A percentile compares a stretch with the other conserved stretches of the same genome.
Conservation (phyloP, 345 rosid genomes). For the Aegle marmelos region DNA sequence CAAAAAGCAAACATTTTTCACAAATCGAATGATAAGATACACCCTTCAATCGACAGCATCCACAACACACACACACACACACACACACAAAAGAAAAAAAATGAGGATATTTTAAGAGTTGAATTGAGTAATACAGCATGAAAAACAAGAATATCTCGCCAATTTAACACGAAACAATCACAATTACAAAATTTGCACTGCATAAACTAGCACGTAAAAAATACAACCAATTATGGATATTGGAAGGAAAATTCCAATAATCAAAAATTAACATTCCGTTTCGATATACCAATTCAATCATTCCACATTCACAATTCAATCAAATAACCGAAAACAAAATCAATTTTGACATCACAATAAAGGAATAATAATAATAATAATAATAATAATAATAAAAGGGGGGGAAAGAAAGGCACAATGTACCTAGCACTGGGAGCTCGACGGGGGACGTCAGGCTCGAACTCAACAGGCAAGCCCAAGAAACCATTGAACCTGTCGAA, state of each 20-base stretch:
- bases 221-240: neutral
- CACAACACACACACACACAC: no score
- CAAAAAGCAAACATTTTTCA: neutral
- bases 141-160: neutral
- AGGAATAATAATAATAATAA: no score
- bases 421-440: conserved; percentile 93
- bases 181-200: neutral
- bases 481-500: conserved; percentile 94
- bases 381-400: neutral
- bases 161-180: neutral
- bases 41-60: neutral
- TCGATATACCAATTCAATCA: neutral
- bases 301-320: neutral
- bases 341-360: no score
- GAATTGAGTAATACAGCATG: neutral
- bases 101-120: neutral
- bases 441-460: conserved; percentile 82
- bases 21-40: neutral
- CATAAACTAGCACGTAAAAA: neutral
- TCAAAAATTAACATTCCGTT: neutral
- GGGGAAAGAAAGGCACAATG: neutral
- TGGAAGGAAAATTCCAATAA: neutral
- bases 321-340: neutral
- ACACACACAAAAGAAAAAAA: accelerated
- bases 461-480: conserved; percentile 85